Evolutionary conservation across 1,139 yeast species (phyloP), one percentile per base, ranked within the genome.

Genomic region (Sugiyamaella japonica): DNA sequence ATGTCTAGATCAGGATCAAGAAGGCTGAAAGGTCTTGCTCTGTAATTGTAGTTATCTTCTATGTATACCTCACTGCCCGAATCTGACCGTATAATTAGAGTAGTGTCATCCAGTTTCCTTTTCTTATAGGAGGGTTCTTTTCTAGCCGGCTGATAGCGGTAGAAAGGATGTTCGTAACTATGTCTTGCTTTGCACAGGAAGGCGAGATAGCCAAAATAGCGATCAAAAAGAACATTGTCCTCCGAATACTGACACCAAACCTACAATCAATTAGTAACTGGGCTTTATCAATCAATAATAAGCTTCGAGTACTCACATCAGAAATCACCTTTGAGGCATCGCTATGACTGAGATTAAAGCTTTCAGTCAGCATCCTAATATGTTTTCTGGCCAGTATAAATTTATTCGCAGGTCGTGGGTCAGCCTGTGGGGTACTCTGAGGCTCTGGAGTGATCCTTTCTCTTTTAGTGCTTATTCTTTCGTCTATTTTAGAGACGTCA

Each of bases 401-500:
- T 15, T 46, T 51, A 31, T 55, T 55, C 1, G 42, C 48, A 3
- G 57, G 51, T 41, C 57, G 48, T 41, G n/a, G n/a, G n/a, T n/a
- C n/a, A n/a, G n/a, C n/a, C n/a, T 55, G 25, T 5, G 53, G 53
- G 16, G 38, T 15, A 25, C 25, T 37, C 10, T 37, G 37, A 32
- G 37, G 13, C n/a, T 12, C 45, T 34, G 31, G 31, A 28, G 6
- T 28, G n/a, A n/a, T 41, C 34, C 25, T 41, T 8, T 17, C 17
- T 25, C 38, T 45, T 29, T 45, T 36, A 20, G 28, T n/a, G 37
- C 31, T 28, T 7, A 9, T 10, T 32, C 13, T 32, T 8, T 32
- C 37, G 7, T 5, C n/a, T 6, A n/a, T 32, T 32, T 8, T 32
- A 10, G 37, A 32, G 7, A 32, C 5, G 12, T 32, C 31, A 9